phyloP scores from a whole-genome alignment of 306 rosid species.

The Oxytropis ochrocephala region DNA sequence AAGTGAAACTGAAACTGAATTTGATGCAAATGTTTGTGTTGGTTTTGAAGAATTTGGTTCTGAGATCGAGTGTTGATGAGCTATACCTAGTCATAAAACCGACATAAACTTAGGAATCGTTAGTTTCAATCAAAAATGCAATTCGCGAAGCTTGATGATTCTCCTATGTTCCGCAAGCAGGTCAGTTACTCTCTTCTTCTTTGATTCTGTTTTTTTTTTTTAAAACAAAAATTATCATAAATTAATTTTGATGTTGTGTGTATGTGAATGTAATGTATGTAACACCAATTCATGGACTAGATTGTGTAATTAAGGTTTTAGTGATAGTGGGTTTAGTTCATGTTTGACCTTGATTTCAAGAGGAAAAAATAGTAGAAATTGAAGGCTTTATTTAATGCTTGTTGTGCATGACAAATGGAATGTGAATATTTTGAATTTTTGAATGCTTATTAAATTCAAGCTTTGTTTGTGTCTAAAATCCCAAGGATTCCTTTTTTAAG shows the following conservation, averaged over 20 bases:
- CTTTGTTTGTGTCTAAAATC: background rate
- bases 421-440: conserved; percentile 20
- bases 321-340: background rate
- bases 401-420: conserved; percentile 1
- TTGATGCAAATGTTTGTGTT: conserved; percentile 14
- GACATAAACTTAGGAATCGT: background rate
- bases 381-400: conserved; percentile 1
- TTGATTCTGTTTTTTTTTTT: background rate
- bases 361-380: background rate
- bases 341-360: conserved; percentile 20
- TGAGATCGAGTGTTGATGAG: conserved; percentile 38
- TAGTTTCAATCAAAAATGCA: conserved; percentile 54
- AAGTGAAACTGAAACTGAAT: background rate
- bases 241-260: background rate
- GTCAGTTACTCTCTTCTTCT: conserved; percentile 28
- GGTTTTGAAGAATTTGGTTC: background rate
- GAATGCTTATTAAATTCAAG: background rate
- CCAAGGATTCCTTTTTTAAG: background rate
- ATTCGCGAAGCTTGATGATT: conserved; percentile 96
- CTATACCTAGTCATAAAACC: background rate
- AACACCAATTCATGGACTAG: background rate
- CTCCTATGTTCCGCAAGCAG: conserved; percentile 99
- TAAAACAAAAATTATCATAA: background rate
- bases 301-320: background rate
- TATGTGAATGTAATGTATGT: background rate